A percentile compares a stretch with the other conserved stretches of the same genome.
Evolutionary conservation across 2,329 filamentous ascomycete species (phyloP).

Genomic region (Fusarium nematophilum): DNA sequence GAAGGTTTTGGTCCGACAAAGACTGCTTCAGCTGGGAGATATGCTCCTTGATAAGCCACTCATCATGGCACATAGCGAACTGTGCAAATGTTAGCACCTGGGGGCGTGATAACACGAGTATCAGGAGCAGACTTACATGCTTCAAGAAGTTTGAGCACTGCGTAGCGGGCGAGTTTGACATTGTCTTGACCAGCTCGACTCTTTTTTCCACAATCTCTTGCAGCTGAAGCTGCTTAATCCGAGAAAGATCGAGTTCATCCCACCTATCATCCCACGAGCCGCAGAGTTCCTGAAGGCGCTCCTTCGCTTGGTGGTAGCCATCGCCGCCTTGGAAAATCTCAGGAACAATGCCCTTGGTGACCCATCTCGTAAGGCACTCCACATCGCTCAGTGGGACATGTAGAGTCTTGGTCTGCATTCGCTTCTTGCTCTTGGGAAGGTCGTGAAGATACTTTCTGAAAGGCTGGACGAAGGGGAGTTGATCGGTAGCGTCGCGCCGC

Average conservation of each 20-base stretch:
- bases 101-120: not conserved
- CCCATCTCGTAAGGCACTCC: constrained; percentile 83
- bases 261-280: constrained; percentile 81
- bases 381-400: constrained; percentile 81
- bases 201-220: constrained; percentile 83
- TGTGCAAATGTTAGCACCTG: constrained; percentile 59
- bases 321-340: constrained; percentile 68
- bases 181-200: constrained; percentile 68
- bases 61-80: constrained; percentile 96
- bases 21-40: constrained; percentile 87
- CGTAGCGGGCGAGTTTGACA: constrained; percentile 73
- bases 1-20: constrained; percentile 96
- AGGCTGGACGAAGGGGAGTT: constrained; percentile 82
- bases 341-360: constrained; percentile 68
- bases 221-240: constrained; percentile 84
- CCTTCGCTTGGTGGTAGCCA: constrained; percentile 65
- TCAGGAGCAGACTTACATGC: constrained; percentile 72
- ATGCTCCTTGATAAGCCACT: constrained; percentile 96
- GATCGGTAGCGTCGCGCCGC: constrained; percentile 81
- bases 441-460: constrained; percentile 76
- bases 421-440: constrained; percentile 72
- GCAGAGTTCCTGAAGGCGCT: constrained; percentile 76
- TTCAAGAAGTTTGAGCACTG: constrained; percentile 84
- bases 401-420: constrained; percentile 75
- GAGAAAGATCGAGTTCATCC: constrained; percentile 85